Conservation (phyloP, 2,329 filamentous ascomycete genomes). For the Rasamsonia emersonii region DNA sequence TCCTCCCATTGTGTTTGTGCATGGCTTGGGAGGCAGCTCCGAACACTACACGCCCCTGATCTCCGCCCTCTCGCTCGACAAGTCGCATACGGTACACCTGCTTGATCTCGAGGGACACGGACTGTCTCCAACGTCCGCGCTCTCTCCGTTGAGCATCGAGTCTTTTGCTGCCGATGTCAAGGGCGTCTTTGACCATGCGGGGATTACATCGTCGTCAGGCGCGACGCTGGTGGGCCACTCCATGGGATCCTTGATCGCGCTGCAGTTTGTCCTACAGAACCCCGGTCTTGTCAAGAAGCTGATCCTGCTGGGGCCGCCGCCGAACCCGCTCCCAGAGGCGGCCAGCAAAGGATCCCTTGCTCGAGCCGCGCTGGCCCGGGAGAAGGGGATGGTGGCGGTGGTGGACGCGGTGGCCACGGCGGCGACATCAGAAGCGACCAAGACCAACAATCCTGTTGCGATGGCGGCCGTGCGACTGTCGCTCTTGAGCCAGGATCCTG, state of each 20-base stretch:
- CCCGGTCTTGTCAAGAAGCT: constrained; percentile 36
- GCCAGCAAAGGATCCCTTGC: constrained; percentile 20
- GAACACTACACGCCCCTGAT: constrained; percentile 42
- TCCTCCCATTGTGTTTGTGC: constrained; percentile 42
- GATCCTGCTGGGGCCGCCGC: constrained; percentile 41
- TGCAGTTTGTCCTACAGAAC: constrained; percentile 33
- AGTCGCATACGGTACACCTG: constrained; percentile 31
- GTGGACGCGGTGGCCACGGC: constrained; percentile 31
- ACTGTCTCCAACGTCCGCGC: constrained; percentile 42
- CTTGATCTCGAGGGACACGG: constrained; percentile 52
- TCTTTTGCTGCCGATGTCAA: constrained; percentile 38
- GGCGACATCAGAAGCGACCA: constrained; percentile 30
- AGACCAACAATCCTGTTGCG: constrained; percentile 31
- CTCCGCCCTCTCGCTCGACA: constrained; percentile 20
- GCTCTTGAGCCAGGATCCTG: constrained; percentile 41
- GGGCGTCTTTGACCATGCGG: constrained; percentile 28
- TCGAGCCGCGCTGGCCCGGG: constrained; percentile 35
- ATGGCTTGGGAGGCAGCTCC: constrained; percentile 44
- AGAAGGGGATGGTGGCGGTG: constrained; percentile 37
- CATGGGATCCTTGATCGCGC: constrained; percentile 43
- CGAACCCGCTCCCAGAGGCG: constrained; percentile 35
- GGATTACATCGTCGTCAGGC: constrained; percentile 14
- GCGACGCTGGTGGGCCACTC: constrained; percentile 44
- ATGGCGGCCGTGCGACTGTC: constrained; percentile 35
- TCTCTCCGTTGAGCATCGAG: constrained; percentile 33